Conservation (phyloP, 805 yeast genomes). For the Hanseniaspora mollemarum region DNA sequence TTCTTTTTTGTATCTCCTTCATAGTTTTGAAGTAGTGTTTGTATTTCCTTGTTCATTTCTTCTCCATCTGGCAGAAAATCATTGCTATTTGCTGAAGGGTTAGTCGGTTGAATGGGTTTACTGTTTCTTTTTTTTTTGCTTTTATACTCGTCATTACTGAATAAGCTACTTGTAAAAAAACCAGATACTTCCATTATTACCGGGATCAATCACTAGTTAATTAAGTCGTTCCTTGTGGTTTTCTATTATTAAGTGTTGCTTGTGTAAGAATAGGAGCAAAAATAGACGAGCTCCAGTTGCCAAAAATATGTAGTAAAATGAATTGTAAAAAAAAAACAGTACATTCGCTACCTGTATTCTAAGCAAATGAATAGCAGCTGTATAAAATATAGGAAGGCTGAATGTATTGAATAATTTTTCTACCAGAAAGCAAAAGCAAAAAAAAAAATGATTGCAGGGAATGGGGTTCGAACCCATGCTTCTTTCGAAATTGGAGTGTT, state of each 20-base stretch:
- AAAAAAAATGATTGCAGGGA: conserved; percentile 24
- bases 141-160: conserved; percentile 11
- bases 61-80: not conserved
- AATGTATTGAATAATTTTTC: too few relatives aligned
- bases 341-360: too few relatives aligned
- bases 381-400: too few relatives aligned
- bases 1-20: not conserved
- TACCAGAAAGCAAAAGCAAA: not conserved
- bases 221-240: too few relatives aligned
- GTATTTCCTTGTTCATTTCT: not conserved
- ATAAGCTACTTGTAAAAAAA: conserved; percentile 4
- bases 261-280: too few relatives aligned
- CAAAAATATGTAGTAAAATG: too few relatives aligned
- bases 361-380: too few relatives aligned
- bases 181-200: conserved; percentile 3
- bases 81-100: not conserved
- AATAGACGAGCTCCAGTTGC: too few relatives aligned
- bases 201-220: too few relatives aligned
- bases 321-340: too few relatives aligned
- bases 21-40: not conserved
- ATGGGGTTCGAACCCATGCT: conserved; percentile 30
- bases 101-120: not conserved
- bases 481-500: conserved; percentile 28
- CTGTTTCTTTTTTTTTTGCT: not conserved
- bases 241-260: too few relatives aligned